phyloP scores from a whole-genome alignment of 2,329 filamentous ascomycete genomes.

The Magnaporthiopsis poae region DNA sequence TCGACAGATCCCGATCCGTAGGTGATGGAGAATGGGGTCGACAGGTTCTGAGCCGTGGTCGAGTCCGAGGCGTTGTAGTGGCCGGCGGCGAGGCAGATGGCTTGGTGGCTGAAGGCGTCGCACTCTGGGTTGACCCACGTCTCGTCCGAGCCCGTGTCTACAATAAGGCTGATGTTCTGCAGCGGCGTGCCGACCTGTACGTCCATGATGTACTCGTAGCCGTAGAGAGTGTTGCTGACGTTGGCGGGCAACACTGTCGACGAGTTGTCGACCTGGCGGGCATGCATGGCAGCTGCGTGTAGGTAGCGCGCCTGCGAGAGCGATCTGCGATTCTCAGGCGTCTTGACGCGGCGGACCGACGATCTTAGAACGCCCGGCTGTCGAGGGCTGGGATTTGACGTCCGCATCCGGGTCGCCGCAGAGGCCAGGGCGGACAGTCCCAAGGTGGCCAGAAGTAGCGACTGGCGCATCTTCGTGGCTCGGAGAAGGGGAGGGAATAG shows the following conservation, averaged over 20 bases:
- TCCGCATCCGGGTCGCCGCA: too few relatives aligned
- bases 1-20: conserved; percentile 15
- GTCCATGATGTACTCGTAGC: conserved; percentile 8
- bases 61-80: conserved; percentile 13
- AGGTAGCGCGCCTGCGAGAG: not conserved
- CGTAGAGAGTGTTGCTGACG: conserved; percentile 6
- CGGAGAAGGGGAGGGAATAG: not conserved
- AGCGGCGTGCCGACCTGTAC: conserved; percentile 25
- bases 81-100: conserved; percentile 12
- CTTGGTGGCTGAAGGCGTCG: conserved; percentile 11
- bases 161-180: conserved; percentile 26
- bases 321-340: not conserved
- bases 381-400: too few relatives aligned
- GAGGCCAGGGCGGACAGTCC: not conserved
- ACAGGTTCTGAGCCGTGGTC: conserved; percentile 9
- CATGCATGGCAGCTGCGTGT: not conserved
- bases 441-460: not conserved
- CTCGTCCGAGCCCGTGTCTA: conserved; percentile 34
- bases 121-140: conserved; percentile 26
- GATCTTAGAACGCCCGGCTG: not conserved
- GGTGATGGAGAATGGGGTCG: conserved; percentile 11
- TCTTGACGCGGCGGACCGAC: conserved; percentile 4
- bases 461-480: not conserved
- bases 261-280: not conserved
- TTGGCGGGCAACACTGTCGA: not conserved